A percentile compares a stretch with the other conserved stretches of the same genome.
Evolutionary conservation across 495 filamentous ascomycete species (phyloP).

Genomic region (Aspergillus homomorphus): DNA sequence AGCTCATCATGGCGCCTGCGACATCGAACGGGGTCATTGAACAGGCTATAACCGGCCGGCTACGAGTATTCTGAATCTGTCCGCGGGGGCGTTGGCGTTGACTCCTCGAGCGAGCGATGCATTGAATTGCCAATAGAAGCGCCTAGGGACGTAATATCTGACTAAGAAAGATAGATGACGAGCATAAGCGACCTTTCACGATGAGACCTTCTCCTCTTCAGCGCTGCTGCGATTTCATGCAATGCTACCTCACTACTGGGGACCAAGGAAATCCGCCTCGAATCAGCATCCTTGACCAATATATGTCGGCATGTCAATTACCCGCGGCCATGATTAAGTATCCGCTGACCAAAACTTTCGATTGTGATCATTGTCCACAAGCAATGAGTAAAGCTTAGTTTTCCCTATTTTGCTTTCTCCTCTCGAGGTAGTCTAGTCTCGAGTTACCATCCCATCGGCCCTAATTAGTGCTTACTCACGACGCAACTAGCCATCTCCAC

Average conservation of each 20-base stretch:
- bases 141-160: neutral
- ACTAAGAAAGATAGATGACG: neutral
- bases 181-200: neutral
- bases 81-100: neutral
- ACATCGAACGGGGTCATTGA: neutral
- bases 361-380: neutral
- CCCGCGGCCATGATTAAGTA: no score
- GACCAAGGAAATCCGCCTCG: neutral
- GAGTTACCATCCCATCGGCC: neutral
- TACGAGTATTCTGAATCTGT: neutral
- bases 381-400: neutral
- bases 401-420: neutral
- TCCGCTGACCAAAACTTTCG: no score
- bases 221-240: no score
- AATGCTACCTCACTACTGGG: neutral
- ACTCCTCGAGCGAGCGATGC: neutral
- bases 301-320: neutral
- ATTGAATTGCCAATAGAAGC: neutral
- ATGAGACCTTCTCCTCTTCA: no score
- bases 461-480: neutral
- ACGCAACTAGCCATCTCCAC: neutral
- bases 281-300: neutral
- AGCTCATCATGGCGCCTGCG: neutral
- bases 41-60: neutral
- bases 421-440: neutral